Percentiles rank a stretch among this genome's conserved stretches.
phyloP scores from a whole-genome alignment of 1,139 yeast species.

The Kodamaea derodonti region DNA sequence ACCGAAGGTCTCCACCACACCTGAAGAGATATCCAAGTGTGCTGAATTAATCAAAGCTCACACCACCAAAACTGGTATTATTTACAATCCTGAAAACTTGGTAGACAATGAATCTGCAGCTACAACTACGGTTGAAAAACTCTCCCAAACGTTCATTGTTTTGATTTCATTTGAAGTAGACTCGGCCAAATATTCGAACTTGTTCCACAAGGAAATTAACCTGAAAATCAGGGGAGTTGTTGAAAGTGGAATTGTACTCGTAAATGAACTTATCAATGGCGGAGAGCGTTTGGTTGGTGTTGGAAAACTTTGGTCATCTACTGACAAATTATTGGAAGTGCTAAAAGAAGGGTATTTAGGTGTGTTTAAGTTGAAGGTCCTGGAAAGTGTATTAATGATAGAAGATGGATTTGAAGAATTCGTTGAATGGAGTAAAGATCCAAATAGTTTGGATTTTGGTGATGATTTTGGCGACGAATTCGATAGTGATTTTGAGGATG shows the following conservation, averaged over 20 bases:
- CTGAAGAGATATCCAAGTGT: conserved; percentile 56
- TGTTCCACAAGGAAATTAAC: conserved; percentile 40
- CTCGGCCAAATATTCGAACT: conserved; percentile 31
- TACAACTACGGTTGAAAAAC: conserved; percentile 47
- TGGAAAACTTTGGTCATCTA: conserved; percentile 62
- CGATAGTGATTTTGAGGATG: conserved; percentile 27
- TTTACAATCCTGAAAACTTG: conserved; percentile 59
- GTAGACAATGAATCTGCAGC: conserved; percentile 40
- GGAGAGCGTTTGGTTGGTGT: conserved; percentile 48
- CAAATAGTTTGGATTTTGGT: conserved; percentile 38
- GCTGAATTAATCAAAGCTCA: conserved; percentile 67
- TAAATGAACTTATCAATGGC: conserved; percentile 9
- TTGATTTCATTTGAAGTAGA: conserved; percentile 37
- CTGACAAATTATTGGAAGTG: conserved; percentile 42
- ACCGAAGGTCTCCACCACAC: conserved; percentile 41
- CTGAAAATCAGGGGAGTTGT: conserved; percentile 27
- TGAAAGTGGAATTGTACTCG: conserved; percentile 18
- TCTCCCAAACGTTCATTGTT: conserved; percentile 43
- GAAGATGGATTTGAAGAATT: conserved; percentile 66
- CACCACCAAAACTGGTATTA: conserved; percentile 73
- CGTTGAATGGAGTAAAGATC: conserved; percentile 63
- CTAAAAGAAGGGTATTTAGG: conserved; percentile 50
- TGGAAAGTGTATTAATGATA: conserved; percentile 43
- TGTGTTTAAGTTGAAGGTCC: conserved; percentile 42
- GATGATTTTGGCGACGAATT: conserved; percentile 35